A percentile compares a stretch with the other conserved stretches of the same genome.
phyloP scores from a whole-genome alignment of 495 filamentous ascomycete species.

The Aspergillus wentii region DNA sequence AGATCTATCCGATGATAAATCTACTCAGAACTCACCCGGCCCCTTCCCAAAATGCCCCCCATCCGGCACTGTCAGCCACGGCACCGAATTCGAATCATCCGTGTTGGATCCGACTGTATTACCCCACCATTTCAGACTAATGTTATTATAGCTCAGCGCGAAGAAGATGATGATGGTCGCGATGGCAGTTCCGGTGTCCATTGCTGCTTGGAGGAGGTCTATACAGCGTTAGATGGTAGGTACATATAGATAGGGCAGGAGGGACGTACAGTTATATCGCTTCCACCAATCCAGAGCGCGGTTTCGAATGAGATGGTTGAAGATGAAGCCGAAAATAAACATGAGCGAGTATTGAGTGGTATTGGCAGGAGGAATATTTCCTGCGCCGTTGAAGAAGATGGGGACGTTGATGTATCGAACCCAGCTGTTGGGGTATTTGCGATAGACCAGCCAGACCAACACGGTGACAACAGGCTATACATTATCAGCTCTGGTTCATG shows the following conservation, averaged over 20 bases:
- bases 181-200: slow-evolving; percentile 64
- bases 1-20: too few relatives aligned
- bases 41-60: slow-evolving; percentile 26
- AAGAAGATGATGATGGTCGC: slow-evolving; percentile 54
- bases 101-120: slow-evolving; percentile 22
- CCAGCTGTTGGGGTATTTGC: slow-evolving; percentile 32
- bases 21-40: slow-evolving; percentile 17
- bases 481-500: not conserved
- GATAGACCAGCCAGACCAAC: slow-evolving; percentile 29
- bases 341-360: slow-evolving; percentile 41
- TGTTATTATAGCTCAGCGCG: slow-evolving; percentile 35
- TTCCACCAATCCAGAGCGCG: slow-evolving; percentile 60
- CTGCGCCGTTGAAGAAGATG: slow-evolving; percentile 38
- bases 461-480: slow-evolving; percentile 18
- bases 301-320: slow-evolving; percentile 55
- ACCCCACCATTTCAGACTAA: slow-evolving; percentile 23
- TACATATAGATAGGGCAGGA: not conserved
- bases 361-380: slow-evolving; percentile 37
- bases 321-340: slow-evolving; percentile 53
- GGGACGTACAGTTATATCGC: slow-evolving; percentile 52
- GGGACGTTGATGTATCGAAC: slow-evolving; percentile 37
- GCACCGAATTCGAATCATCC: slow-evolving; percentile 17
- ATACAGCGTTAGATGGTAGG: not conserved
- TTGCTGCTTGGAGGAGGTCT: slow-evolving; percentile 53
- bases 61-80: slow-evolving; percentile 15